Evolutionary conservation across 495 filamentous ascomycete genomes (phyloP).

Genomic region (Hypoxylon lenormandii): DNA sequence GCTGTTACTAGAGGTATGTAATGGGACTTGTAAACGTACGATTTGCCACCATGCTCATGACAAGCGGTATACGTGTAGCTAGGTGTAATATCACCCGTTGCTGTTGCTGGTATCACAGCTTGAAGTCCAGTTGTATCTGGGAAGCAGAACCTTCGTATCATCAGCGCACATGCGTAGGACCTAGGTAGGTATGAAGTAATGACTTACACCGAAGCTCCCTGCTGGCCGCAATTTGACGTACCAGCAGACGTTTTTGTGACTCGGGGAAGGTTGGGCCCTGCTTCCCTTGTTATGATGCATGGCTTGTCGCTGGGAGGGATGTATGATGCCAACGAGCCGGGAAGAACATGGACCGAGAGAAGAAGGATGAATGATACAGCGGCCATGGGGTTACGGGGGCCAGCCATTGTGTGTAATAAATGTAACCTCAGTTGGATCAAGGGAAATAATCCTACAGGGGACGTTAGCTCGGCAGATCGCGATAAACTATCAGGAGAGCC

Average conservation of each 20-base stretch:
- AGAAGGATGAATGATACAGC: background rate
- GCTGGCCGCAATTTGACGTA: conserved; percentile 58
- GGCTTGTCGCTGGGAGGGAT: background rate
- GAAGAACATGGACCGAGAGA: background rate
- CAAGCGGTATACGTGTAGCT: conserved; percentile 67
- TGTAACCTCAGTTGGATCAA: background rate
- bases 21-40: conserved; percentile 56
- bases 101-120: conserved; percentile 57
- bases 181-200: background rate
- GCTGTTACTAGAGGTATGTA: no score
- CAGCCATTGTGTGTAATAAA: conserved; percentile 4
- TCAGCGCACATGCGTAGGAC: no score
- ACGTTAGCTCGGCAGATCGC: background rate
- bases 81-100: conserved; percentile 58
- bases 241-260: conserved; percentile 39
- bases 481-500: conserved; percentile 14
- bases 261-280: conserved; percentile 5
- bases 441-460: background rate
- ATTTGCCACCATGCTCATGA: conserved; percentile 61
- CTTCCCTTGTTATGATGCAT: background rate
- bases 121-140: conserved; percentile 56
- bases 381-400: background rate
- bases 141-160: conserved; percentile 53
- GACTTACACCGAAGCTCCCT: conserved; percentile 54
- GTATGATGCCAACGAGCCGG: conserved; percentile 7